These are phyloP conservation scores for Fusarium beomiforme DNA, from an alignment of 2,329 filamentous ascomycete species.

Conservation along the genomic window DNA sequence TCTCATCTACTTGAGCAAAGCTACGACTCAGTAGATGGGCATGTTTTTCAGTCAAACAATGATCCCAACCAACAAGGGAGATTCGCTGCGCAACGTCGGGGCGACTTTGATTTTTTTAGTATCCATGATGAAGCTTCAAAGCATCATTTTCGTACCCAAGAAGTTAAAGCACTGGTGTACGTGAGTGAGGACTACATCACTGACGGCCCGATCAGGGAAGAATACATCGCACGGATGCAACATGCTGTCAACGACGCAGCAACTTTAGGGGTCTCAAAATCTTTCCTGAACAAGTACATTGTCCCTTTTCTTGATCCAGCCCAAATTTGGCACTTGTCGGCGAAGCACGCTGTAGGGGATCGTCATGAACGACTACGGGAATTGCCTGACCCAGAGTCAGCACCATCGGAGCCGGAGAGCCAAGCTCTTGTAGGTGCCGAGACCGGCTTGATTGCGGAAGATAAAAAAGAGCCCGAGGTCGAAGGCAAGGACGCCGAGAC, in stretches of 20 bases:
- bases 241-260: background rate
- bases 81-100: background rate
- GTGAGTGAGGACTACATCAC: background rate
- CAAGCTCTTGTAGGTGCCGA: no score
- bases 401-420: background rate
- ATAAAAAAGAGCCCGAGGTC: no score
- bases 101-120: background rate
- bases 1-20: background rate
- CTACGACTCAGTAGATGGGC: background rate
- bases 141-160: background rate
- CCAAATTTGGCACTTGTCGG: background rate
- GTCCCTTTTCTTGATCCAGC: background rate
- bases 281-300: constrained; percentile 1
- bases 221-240: background rate
- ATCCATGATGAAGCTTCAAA: background rate
- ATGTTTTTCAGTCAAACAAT: background rate
- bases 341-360: accelerated
- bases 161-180: constrained; percentile 1
- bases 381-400: background rate
- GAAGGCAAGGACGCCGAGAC: background rate
- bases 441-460: no score
- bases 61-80: background rate
- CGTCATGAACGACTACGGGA: background rate
- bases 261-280: background rate
- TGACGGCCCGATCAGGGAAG: background rate